Evolutionary conservation across 768 basidiomycete species (phyloP).

Genomic region (Mycena epipterygia): DNA sequence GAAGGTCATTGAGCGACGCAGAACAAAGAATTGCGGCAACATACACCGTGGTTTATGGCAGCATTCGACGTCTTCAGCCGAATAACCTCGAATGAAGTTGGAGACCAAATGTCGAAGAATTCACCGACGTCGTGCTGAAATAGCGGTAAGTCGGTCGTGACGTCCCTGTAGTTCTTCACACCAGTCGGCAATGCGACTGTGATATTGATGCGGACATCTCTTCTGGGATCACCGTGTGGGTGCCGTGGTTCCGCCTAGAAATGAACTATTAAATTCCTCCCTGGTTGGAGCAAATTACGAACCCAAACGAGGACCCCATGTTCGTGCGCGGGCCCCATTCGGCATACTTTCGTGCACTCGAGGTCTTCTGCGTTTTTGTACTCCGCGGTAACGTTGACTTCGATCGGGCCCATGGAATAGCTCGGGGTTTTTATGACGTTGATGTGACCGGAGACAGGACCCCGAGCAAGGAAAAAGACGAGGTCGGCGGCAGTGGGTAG

Average conservation of each 20-base stretch:
- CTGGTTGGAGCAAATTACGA: not conserved
- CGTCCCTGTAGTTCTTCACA: slow-evolving; percentile 19
- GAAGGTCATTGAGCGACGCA: not conserved
- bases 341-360: slow-evolving; percentile 11
- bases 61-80: slow-evolving; percentile 28
- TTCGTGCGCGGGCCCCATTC: slow-evolving; percentile 3
- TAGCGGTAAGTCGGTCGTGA: slow-evolving; percentile 24
- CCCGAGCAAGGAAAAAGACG: slow-evolving; percentile 24
- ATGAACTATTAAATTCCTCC: not conserved
- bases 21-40: not conserved
- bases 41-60: slow-evolving; percentile 7
- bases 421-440: not conserved
- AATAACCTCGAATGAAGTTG: slow-evolving; percentile 18
- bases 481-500: slow-evolving; percentile 10
- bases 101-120: slow-evolving; percentile 24
- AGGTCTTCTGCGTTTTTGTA: slow-evolving; percentile 1
- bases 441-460: slow-evolving; percentile 14
- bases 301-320: slow-evolving; percentile 26
- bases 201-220: slow-evolving; percentile 16
- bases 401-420: not conserved
- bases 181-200: slow-evolving; percentile 11
- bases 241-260: slow-evolving; percentile 25
- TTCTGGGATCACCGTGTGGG: slow-evolving; percentile 13
- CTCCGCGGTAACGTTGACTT: slow-evolving; percentile 19
- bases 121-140: slow-evolving; percentile 13